Conservation (phyloP, 2,329 filamentous ascomycete genomes). For the Xylaria sp. region DNA sequence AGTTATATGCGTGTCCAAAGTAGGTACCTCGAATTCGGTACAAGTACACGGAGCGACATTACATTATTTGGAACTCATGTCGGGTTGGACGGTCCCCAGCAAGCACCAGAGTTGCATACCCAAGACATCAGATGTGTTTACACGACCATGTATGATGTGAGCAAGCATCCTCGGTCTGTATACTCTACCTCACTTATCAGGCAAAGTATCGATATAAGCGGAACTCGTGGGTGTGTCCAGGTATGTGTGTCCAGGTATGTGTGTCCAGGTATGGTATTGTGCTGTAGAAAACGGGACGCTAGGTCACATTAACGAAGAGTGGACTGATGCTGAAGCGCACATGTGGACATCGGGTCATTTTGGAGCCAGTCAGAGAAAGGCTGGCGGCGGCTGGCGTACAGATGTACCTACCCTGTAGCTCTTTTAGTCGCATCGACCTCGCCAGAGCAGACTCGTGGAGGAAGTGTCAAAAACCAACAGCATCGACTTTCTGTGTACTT, state of each 20-base stretch:
- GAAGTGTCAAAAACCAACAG: slow-evolving; percentile 34
- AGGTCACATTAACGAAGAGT: slow-evolving; percentile 7
- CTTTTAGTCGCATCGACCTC: slow-evolving; percentile 4
- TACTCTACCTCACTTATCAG: background rate
- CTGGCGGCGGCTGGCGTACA: slow-evolving; percentile 26
- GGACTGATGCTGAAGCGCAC: slow-evolving; percentile 12
- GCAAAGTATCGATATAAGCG: background rate
- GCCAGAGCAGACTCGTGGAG: background rate
- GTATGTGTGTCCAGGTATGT: too few relatives aligned
- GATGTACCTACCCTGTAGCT: slow-evolving; percentile 6
- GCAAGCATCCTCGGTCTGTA: background rate
- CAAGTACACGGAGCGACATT: background rate
- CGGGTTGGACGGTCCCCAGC: background rate
- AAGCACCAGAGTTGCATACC: background rate
- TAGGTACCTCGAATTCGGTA: background rate
- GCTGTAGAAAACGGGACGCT: background rate
- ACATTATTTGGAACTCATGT: background rate
- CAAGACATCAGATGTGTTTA: background rate
- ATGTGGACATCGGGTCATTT: slow-evolving; percentile 5
- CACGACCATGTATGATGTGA: background rate
- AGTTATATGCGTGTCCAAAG: background rate
- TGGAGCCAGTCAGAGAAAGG: slow-evolving; percentile 7
- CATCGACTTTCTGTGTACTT: slow-evolving; percentile 32
- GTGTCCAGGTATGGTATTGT: too few relatives aligned
- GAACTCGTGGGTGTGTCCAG: background rate